phyloP scores from a whole-genome alignment of 2,329 filamentous ascomycete species.

The Periconia sp. region DNA sequence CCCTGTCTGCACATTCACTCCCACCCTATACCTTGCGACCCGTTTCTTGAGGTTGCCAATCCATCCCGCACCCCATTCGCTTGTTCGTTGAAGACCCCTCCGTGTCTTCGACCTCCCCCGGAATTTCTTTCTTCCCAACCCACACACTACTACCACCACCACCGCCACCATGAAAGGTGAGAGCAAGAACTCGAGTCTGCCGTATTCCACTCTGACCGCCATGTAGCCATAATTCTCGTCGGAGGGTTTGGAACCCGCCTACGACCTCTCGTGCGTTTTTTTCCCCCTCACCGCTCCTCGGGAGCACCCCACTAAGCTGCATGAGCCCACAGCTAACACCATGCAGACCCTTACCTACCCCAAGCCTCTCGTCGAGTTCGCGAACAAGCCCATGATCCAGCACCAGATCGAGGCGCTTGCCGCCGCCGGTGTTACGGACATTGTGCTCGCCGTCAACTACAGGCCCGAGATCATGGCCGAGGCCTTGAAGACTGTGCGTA shows the following conservation, averaged over 20 bases:
- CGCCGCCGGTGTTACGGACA: conserved; percentile 92
- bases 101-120: conserved; percentile 18
- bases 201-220: conserved; percentile 10
- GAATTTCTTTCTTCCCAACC: conserved; percentile 11
- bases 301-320: conserved; percentile 24
- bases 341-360: conserved; percentile 89
- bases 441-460: conserved; percentile 98
- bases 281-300: conserved; percentile 22
- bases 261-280: conserved; percentile 77
- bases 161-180: conserved; percentile 47
- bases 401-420: conserved; percentile 97
- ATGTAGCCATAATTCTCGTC: conserved; percentile 91
- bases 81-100: conserved; percentile 19
- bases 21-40: conserved; percentile 11
- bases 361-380: conserved; percentile 97
- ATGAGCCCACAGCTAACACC: conserved; percentile 27
- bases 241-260: conserved; percentile 98
- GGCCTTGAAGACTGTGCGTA: conserved; percentile 80
- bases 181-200: conserved; percentile 15
- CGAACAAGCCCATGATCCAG: conserved; percentile 98
- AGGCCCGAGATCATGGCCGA: conserved; percentile 97
- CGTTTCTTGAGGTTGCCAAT: conserved; percentile 4
- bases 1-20: conserved; percentile 20
- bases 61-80: conserved; percentile 13
- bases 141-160: conserved; percentile 9